Conservation (phyloP, 805 yeast species). For the Saccharomycopsis amapae region DNA sequence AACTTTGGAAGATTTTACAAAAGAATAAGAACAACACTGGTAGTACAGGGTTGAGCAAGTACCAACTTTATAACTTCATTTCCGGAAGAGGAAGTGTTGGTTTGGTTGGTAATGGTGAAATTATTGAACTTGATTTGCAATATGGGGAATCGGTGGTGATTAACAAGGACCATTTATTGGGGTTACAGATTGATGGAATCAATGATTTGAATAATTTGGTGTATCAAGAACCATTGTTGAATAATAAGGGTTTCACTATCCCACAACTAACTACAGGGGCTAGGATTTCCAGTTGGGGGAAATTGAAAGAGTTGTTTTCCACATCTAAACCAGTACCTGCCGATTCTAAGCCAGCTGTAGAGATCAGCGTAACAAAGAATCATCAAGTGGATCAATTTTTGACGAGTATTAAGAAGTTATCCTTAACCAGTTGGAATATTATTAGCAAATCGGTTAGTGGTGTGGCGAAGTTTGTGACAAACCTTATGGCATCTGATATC, state of each 20-base stretch:
- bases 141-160: conserved; percentile 34
- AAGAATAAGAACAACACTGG: not conserved
- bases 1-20: conserved; percentile 3
- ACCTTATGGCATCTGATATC: not conserved
- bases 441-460: not conserved
- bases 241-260: not conserved
- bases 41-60: conserved; percentile 7
- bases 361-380: no score
- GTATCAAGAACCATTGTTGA: not conserved
- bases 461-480: not conserved
- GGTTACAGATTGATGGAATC: conserved; percentile 37
- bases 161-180: conserved; percentile 33
- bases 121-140: conserved; percentile 31
- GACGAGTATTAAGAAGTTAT: no score
- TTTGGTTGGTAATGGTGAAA: conserved; percentile 36
- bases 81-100: conserved; percentile 40
- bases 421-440: no score
- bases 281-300: no score
- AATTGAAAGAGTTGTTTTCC: no score
- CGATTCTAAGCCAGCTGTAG: no score
- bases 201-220: conserved; percentile 27
- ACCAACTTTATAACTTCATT: conserved; percentile 31
- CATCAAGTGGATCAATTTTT: no score
- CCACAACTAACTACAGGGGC: not conserved
- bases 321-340: no score